phyloP scores from a whole-genome alignment of 2,329 filamentous ascomycete genomes.

The Chaetomium globosum region DNA sequence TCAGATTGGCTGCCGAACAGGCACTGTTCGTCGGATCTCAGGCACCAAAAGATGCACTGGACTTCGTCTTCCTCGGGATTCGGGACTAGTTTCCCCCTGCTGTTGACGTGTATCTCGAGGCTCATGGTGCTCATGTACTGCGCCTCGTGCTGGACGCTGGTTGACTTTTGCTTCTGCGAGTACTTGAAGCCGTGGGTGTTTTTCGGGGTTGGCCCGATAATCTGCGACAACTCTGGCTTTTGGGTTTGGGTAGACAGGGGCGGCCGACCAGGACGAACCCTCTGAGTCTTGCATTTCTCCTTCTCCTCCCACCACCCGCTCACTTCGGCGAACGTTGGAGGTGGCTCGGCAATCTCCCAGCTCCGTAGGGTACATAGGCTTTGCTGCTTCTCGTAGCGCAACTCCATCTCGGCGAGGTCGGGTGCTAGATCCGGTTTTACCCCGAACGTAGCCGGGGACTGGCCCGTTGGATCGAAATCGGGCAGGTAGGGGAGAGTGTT shows the following conservation, averaged over 20 bases:
- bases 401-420: conserved; percentile 56
- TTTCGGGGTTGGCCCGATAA: conserved; percentile 83
- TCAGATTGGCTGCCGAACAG: conserved; percentile 51
- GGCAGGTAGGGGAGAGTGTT: conserved; percentile 78
- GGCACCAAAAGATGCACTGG: conserved; percentile 84
- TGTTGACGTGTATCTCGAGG: conserved; percentile 89
- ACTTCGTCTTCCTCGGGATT: conserved; percentile 91
- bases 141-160: conserved; percentile 77
- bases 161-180: conserved; percentile 73
- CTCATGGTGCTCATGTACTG: conserved; percentile 98
- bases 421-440: conserved; percentile 50
- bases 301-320: conserved; percentile 63
- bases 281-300: conserved; percentile 35
- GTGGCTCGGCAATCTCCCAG: conserved; percentile 76
- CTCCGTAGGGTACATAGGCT: conserved; percentile 62
- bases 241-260: conserved; percentile 25
- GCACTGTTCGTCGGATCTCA: conserved; percentile 72
- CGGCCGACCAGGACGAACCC: conserved; percentile 24
- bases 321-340: conserved; percentile 73
- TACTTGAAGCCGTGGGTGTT: conserved; percentile 84
- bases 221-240: conserved; percentile 68
- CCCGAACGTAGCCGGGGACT: conserved; percentile 59
- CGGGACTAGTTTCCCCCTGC: conserved; percentile 75
- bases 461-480: conserved; percentile 68
- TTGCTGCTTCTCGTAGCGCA: conserved; percentile 55